Evolutionary conservation across 176 grass and related monocot species (phyloP).

Genomic region (bread wheat (Triticum aestivum)): IWGSC_CS_RefSeq_v2.1 NC_057808.1:407234237-407234736

Average conservation of each 20-base stretch:
- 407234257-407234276: no score
- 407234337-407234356: not conserved
- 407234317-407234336: not conserved
- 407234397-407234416: not conserved
- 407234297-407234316: no score
- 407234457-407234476: constrained; percentile 14
- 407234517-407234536: not conserved
- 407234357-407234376: not conserved
- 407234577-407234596: constrained; percentile 2
- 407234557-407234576: not conserved
- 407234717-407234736: not conserved
- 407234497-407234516: not conserved
- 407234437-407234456: not conserved
- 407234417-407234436: not conserved
- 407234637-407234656: not conserved
- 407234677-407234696: not conserved
- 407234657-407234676: not conserved
- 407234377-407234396: not conserved
- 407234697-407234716: constrained; percentile 28
- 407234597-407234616: not conserved
- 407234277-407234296: no score
- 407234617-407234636: no score
- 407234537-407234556: not conserved
- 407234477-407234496: not conserved
- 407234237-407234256: no score